These are phyloP conservation scores for Kwoniella pini DNA, from an alignment of 768 basidiomycete genomes.

Conservation along the genomic window DNA sequence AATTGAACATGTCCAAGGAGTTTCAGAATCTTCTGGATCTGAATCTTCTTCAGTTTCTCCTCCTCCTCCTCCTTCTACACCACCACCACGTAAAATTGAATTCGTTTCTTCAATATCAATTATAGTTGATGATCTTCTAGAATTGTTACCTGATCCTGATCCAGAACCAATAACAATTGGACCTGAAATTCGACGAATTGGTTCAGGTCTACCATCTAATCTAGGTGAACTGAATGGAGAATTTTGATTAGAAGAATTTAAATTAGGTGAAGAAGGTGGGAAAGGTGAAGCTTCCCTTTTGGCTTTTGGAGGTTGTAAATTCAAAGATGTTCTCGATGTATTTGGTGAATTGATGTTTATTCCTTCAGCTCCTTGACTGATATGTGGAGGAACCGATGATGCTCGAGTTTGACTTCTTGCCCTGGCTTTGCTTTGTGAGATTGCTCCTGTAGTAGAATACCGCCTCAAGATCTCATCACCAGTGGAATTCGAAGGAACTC, in stretches of 20 bases:
- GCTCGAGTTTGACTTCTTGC: constrained; percentile 13
- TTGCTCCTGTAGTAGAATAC: constrained; percentile 16
- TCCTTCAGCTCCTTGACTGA: neutral
- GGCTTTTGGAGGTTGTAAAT: constrained; percentile 9
- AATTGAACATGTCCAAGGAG: constrained; percentile 81
- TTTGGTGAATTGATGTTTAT: constrained; percentile 7
- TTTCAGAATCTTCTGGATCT: constrained; percentile 94
- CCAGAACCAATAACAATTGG: constrained; percentile 26
- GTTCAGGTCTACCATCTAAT: constrained; percentile 32
- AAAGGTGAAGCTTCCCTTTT: constrained; percentile 13
- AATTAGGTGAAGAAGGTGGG: constrained; percentile 8
- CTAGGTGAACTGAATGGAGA: constrained; percentile 20
- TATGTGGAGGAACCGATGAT: neutral
- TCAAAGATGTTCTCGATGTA: constrained; percentile 12
- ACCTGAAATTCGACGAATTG: constrained; percentile 29
- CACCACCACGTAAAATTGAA: too few species aligned
- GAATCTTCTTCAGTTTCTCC: constrained; percentile 67
- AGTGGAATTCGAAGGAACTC: constrained; percentile 15
- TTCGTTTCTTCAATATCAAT: too few species aligned
- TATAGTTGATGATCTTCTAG: neutral
- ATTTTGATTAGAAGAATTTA: neutral
- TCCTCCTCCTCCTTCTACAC: too few species aligned
- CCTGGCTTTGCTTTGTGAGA: neutral
- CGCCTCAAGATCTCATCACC: constrained; percentile 16
- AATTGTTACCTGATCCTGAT: constrained; percentile 1